Conservation (phyloP, 495 filamentous ascomycete species). For the Annulohypoxylon stygium region DNA sequence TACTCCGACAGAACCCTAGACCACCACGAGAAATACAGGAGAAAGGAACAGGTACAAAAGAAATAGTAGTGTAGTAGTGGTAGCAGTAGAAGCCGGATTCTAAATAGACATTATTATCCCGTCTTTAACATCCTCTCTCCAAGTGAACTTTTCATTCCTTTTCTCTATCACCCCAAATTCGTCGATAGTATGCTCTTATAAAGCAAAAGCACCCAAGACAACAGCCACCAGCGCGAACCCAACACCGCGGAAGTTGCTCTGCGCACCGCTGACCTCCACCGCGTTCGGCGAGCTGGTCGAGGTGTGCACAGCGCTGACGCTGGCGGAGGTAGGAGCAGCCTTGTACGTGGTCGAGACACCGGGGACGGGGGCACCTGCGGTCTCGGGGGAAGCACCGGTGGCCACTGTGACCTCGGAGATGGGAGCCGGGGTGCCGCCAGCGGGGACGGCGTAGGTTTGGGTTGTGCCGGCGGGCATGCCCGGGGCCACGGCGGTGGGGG, state of each 20-base stretch:
- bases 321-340: background rate
- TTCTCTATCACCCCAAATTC: background rate
- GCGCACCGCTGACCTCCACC: constrained; percentile 28
- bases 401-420: background rate
- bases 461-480: constrained; percentile 15
- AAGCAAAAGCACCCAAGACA: constrained; percentile 20
- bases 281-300: constrained; percentile 6
- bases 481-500: constrained; percentile 33
- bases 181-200: constrained; percentile 14
- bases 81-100: constrained; percentile 8
- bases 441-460: background rate
- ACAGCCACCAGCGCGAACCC: constrained; percentile 23
- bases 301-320: constrained; percentile 3
- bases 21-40: constrained; percentile 14
- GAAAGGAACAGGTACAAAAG: constrained; percentile 22
- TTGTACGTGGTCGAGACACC: constrained; percentile 17
- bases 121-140: background rate
- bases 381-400: background rate
- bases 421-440: constrained; percentile 18
- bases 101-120: constrained; percentile 17
- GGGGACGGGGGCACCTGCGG: background rate
- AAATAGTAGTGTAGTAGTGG: constrained; percentile 6
- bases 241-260: background rate
- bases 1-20: background rate
- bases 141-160: too few species aligned